Percentiles rank a stretch among this genome's conserved stretches.
phyloP scores from a whole-genome alignment of 192 early-diverging fungal genomes.

The Backusella tarrabulga region DNA sequence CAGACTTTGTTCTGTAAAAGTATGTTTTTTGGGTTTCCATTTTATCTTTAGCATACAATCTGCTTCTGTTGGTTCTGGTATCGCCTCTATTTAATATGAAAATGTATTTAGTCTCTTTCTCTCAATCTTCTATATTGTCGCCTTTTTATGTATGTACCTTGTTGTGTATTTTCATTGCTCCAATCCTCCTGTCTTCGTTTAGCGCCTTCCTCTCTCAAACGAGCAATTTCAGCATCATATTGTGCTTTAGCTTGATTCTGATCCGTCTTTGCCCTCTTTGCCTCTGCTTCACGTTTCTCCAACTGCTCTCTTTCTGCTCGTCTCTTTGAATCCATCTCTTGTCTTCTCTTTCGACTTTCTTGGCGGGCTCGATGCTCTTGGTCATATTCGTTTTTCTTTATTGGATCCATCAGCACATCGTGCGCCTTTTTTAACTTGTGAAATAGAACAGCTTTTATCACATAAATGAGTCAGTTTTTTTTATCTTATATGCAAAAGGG shows the following conservation, averaged over 20 bases:
- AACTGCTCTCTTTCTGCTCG: constrained; percentile 46
- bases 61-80: constrained; percentile 34
- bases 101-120: background rate
- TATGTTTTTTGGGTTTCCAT: constrained; percentile 49
- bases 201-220: constrained; percentile 34
- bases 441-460: constrained; percentile 41
- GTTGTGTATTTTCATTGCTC: constrained; percentile 17
- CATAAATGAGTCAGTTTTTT: background rate
- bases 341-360: constrained; percentile 41
- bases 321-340: constrained; percentile 45
- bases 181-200: constrained; percentile 30
- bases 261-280: constrained; percentile 43
- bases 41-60: constrained; percentile 47
- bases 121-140: background rate
- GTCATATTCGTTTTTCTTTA: constrained; percentile 44
- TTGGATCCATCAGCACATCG: constrained; percentile 43
- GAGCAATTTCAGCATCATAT: constrained; percentile 37
- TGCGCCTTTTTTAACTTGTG: constrained; percentile 44
- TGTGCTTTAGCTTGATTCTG: constrained; percentile 39
- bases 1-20: constrained; percentile 34
- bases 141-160: constrained; percentile 9
- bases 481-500: background rate
- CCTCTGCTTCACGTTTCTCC: constrained; percentile 42
- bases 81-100: background rate
- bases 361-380: constrained; percentile 30